These are phyloP conservation scores for Yarrowia porcina DNA, from an alignment of 805 yeast species.

Conservation along the genomic window DNA sequence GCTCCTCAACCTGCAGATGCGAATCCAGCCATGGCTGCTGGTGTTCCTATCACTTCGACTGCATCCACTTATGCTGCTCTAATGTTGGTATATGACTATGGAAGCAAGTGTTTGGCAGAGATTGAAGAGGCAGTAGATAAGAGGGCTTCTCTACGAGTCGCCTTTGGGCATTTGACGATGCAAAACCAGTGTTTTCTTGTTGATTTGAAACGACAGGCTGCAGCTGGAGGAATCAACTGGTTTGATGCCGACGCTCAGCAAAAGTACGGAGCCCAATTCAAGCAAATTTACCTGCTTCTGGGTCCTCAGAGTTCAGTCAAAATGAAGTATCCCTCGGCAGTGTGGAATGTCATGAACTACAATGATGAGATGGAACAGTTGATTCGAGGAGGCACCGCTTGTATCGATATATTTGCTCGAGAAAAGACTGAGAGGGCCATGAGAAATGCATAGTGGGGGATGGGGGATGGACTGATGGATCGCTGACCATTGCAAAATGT, in stretches of 20 bases:
- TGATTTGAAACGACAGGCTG: constrained; percentile 3
- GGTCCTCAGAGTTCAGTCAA: constrained; percentile 17
- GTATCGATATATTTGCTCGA: neutral
- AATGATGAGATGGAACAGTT: constrained; percentile 18
- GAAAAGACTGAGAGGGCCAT: neutral
- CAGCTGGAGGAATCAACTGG: constrained; percentile 20
- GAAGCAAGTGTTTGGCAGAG: constrained; percentile 13
- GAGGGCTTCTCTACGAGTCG: neutral
- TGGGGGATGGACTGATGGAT: too few relatives aligned
- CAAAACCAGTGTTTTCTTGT: constrained; percentile 21
- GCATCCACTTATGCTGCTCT: constrained; percentile 14
- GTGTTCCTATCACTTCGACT: neutral
- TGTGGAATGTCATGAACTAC: constrained; percentile 23
- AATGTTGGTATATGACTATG: constrained; percentile 13
- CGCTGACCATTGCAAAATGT: too few relatives aligned
- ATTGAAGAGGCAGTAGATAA: constrained; percentile 11
- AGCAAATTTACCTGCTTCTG: constrained; percentile 1
- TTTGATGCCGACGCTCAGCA: constrained; percentile 20
- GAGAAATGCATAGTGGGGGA: neutral
- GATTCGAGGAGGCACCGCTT: neutral
- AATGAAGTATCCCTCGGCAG: constrained; percentile 10
- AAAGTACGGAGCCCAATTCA: constrained; percentile 17
- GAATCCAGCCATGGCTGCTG: constrained; percentile 1
- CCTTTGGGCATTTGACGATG: constrained; percentile 10
- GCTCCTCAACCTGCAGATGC: constrained; percentile 8